These are phyloP conservation scores for Exobasidium cylindrosporum DNA, from an alignment of 1,284 basidiomycete species.

Conservation along the genomic window DNA sequence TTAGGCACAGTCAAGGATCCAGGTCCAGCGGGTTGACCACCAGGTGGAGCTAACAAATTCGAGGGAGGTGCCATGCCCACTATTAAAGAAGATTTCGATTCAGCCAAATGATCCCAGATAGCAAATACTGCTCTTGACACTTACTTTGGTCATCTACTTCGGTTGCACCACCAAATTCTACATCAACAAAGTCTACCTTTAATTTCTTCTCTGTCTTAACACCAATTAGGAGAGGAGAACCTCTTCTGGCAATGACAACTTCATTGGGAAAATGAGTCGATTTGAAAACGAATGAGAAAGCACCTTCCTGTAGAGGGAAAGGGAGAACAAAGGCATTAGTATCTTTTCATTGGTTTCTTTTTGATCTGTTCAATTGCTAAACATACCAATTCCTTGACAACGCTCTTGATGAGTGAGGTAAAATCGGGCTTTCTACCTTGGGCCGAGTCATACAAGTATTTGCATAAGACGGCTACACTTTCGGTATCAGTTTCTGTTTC, in stretches of 20 bases:
- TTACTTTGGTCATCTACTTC: constrained; percentile 26
- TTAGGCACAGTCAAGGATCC: constrained; percentile 43
- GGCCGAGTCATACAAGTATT: constrained; percentile 95
- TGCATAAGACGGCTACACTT: constrained; percentile 89
- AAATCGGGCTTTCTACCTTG: constrained; percentile 84
- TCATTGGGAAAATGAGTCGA: constrained; percentile 94
- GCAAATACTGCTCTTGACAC: not conserved
- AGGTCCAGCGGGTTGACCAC: constrained; percentile 52
- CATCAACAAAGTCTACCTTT: constrained; percentile 99
- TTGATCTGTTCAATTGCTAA: not conserved
- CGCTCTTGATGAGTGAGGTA: constrained; percentile 87
- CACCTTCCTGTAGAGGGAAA: constrained; percentile 67
- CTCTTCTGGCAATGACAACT: constrained; percentile 90
- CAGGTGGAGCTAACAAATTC: constrained; percentile 70
- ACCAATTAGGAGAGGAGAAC: constrained; percentile 93
- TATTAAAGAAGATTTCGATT: not conserved
- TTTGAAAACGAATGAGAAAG: constrained; percentile 99
- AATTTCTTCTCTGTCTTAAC: constrained; percentile 99
- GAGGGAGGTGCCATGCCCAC: constrained; percentile 23
- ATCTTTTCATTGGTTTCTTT: not conserved
- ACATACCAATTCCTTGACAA: constrained; percentile 78
- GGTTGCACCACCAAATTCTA: constrained; percentile 62
- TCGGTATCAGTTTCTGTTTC: constrained; percentile 98
- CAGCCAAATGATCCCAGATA: constrained; percentile 9
- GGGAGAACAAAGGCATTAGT: not conserved